Evolutionary conservation across 352 stramenopile species (phyloP).

Genomic region (Globisporangium paddicum): DNA sequence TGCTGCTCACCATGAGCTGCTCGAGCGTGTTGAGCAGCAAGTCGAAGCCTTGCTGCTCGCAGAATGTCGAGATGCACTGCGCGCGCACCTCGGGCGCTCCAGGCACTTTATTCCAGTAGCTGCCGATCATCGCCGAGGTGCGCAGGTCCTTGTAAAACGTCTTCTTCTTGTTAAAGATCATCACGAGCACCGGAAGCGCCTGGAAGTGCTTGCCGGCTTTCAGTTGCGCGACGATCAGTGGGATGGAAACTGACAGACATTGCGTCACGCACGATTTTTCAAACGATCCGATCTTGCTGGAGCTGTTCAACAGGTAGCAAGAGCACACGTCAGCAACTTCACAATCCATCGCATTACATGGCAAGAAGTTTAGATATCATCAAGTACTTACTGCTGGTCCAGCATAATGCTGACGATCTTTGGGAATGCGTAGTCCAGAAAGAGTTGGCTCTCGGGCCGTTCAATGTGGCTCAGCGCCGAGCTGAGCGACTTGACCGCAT

Average conservation of each 20-base stretch:
- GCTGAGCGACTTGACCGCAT: slow-evolving; percentile 83
- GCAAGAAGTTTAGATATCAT: too few relatives aligned
- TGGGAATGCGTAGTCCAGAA: slow-evolving; percentile 70
- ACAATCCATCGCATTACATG: too few relatives aligned
- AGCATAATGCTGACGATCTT: slow-evolving; percentile 89
- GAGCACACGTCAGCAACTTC: not conserved
- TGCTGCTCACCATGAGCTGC: slow-evolving; percentile 50
- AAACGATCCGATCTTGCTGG: slow-evolving; percentile 82
- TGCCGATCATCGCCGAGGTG: slow-evolving; percentile 85
- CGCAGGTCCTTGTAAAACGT: slow-evolving; percentile 88
- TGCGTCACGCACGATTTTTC: slow-evolving; percentile 87
- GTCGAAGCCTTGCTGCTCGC: slow-evolving; percentile 75
- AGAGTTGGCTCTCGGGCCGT: slow-evolving; percentile 63
- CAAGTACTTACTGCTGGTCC: slow-evolving; percentile 76
- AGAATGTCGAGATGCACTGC: slow-evolving; percentile 82
- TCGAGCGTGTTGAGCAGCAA: slow-evolving; percentile 71
- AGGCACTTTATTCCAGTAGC: slow-evolving; percentile 86
- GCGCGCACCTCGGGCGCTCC: slow-evolving; percentile 76
- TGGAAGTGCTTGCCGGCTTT: slow-evolving; percentile 63
- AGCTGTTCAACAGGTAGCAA: slow-evolving; percentile 32
- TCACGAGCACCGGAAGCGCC: slow-evolving; percentile 62
- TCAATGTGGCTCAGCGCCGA: slow-evolving; percentile 67
- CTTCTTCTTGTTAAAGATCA: slow-evolving; percentile 89
- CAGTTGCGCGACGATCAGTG: slow-evolving; percentile 66
- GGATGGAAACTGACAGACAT: slow-evolving; percentile 60